Evolutionary conservation across 225 moss, liverwort and hornwort species (phyloP).

Genomic region (Marchantia polymorpha): DNA sequence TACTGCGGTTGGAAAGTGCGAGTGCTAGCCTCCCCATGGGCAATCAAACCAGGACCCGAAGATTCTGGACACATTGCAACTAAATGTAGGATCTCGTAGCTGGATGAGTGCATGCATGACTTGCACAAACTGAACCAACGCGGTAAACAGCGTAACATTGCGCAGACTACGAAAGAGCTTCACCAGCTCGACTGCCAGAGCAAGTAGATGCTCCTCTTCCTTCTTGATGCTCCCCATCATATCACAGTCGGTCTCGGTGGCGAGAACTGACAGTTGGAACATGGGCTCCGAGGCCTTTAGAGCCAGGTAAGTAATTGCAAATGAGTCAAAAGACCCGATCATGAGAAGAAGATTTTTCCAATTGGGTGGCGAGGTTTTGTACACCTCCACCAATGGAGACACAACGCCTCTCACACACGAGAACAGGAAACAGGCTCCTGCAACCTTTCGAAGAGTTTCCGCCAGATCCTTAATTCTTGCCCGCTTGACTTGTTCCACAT

Average conservation of each 20-base stretch:
- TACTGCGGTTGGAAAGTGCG: too few species aligned
- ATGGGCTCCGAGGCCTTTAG: constrained; percentile 80
- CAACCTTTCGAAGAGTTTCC: constrained; percentile 65
- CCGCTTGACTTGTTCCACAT: constrained; percentile 89
- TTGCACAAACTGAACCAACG: constrained; percentile 71
- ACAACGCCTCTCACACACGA: constrained; percentile 67
- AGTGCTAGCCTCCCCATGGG: constrained; percentile 41
- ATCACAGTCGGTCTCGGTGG: constrained; percentile 69
- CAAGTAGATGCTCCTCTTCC: constrained; percentile 82
- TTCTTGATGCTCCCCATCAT: constrained; percentile 88
- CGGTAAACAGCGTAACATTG: constrained; percentile 70
- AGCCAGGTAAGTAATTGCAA: constrained; percentile 78
- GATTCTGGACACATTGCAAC: constrained; percentile 48
- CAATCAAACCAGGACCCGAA: constrained; percentile 65
- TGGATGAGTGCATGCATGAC: constrained; percentile 51
- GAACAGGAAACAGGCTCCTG: constrained; percentile 55
- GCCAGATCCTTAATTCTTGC: constrained; percentile 78
- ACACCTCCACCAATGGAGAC: constrained; percentile 72
- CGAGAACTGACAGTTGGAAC: constrained; percentile 66
- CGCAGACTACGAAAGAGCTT: constrained; percentile 76
- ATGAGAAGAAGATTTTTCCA: constrained; percentile 80
- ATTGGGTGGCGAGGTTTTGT: constrained; percentile 70
- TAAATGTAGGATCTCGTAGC: constrained; percentile 68
- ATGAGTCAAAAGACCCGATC: constrained; percentile 74
- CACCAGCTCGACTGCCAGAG: constrained; percentile 74